A percentile compares a stretch with the other conserved stretches of the same genome.
Evolutionary conservation across 177 flowering plant genomes (phyloP).

Genomic region (Vitis hybrid): DNA sequence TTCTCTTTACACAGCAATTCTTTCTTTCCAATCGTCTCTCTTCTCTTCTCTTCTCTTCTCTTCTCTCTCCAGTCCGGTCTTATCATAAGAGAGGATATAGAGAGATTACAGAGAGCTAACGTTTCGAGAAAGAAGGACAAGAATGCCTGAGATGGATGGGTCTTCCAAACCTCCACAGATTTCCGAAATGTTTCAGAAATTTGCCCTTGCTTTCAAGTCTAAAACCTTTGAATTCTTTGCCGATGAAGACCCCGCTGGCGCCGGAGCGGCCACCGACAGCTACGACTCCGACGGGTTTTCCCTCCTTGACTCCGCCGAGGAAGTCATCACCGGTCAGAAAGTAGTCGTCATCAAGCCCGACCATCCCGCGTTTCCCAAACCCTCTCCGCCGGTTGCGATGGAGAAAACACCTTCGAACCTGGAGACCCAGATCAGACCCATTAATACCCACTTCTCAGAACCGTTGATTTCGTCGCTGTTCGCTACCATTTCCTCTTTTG

Average conservation of each 20-base stretch:
- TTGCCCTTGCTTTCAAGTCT: conserved; percentile 86
- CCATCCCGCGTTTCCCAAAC: conserved; percentile 17
- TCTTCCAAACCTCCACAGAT: conserved; percentile 69
- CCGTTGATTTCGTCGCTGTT: conserved; percentile 64
- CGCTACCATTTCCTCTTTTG: conserved; percentile 75
- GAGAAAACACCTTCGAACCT: background rate
- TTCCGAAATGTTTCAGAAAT: conserved; percentile 83
- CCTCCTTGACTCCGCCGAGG: conserved; percentile 81
- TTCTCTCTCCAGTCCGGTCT: no score
- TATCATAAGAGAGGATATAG: background rate
- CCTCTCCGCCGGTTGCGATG: background rate
- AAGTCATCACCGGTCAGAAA: conserved; percentile 70
- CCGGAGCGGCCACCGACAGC: conserved; percentile 14
- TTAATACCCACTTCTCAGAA: conserved; percentile 28
- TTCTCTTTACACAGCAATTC: no score
- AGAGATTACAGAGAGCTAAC: background rate
- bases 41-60: no score
- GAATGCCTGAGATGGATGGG: conserved; percentile 56
- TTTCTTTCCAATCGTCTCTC: no score
- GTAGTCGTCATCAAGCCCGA: conserved; percentile 91
- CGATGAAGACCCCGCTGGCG: conserved; percentile 41
- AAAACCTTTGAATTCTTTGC: conserved; percentile 92
- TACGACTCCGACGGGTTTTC: conserved; percentile 37
- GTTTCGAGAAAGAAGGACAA: background rate
- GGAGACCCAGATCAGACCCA: conserved; percentile 5